Conservation (phyloP, 2,329 filamentous ascomycete genomes). For the Diplodia intermedia region DNA sequence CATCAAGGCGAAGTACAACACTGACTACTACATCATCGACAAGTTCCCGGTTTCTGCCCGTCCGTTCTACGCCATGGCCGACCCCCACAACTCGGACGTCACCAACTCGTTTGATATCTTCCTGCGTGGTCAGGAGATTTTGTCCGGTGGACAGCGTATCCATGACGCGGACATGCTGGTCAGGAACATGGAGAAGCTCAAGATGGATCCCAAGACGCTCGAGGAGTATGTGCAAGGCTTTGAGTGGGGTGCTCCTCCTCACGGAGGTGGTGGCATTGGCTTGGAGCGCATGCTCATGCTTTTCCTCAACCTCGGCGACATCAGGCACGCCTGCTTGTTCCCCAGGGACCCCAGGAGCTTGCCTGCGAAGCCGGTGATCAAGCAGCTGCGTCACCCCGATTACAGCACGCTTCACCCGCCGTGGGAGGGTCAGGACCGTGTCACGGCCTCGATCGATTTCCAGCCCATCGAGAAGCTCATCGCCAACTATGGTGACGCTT, state of each 20-base stretch:
- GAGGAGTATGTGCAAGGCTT: conserved; percentile 90
- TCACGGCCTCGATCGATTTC: conserved; percentile 59
- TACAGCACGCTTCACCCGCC: conserved; percentile 78
- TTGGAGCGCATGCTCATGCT: conserved; percentile 88
- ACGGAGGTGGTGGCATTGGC: conserved; percentile 88
- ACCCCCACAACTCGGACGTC: conserved; percentile 71
- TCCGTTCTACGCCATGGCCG: conserved; percentile 91
- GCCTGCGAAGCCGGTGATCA: conserved; percentile 68
- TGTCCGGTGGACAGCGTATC: conserved; percentile 91
- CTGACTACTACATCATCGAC: conserved; percentile 93
- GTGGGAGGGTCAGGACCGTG: conserved; percentile 63
- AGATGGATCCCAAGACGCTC: conserved; percentile 82
- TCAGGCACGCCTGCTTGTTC: conserved; percentile 86
- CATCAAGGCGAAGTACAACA: conserved; percentile 83
- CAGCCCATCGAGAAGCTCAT: conserved; percentile 86
- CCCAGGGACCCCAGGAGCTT: conserved; percentile 88
- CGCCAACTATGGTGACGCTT: conserved; percentile 93
- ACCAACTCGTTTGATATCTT: conserved; percentile 98
- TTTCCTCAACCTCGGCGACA: conserved; percentile 84
- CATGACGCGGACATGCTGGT: conserved; percentile 78
- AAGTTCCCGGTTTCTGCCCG: conserved; percentile 86
- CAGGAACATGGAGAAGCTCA: conserved; percentile 75
- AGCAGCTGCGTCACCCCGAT: conserved; percentile 81
- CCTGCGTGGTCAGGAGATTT: conserved; percentile 89
- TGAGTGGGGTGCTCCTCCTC: conserved; percentile 85